Evolutionary conservation across 495 filamentous ascomycete genomes (phyloP).

Genomic region (Massariosphaeria phaeospora): DNA sequence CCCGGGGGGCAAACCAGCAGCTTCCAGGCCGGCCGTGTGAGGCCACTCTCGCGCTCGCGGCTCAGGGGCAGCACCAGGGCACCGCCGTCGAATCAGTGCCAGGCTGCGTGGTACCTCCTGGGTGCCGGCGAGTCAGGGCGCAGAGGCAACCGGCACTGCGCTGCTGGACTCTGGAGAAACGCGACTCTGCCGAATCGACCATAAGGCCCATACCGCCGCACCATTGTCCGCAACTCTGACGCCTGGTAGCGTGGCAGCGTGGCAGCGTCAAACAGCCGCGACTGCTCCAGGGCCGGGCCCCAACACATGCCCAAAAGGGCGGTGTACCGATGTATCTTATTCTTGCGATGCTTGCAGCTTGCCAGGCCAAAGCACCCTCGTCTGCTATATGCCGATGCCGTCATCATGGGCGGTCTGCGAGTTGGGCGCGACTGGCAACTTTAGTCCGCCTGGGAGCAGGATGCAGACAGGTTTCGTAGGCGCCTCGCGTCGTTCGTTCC

Average conservation of each 20-base stretch:
- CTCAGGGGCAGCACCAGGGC: conserved; percentile 13
- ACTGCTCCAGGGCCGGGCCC: conserved; percentile 24
- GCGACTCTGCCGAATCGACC: conserved; percentile 13
- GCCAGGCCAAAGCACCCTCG: too few relatives aligned
- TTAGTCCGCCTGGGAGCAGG: neutral
- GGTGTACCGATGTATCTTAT: conserved; percentile 26
- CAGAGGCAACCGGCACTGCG: conserved; percentile 10
- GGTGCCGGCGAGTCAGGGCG: conserved; percentile 15
- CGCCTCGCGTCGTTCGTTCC: neutral
- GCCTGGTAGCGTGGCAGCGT: conserved; percentile 6
- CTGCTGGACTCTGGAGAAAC: neutral
- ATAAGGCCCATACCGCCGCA: too few relatives aligned
- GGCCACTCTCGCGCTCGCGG: conserved; percentile 3
- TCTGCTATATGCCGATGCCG: too few relatives aligned
- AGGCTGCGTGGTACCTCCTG: too few relatives aligned
- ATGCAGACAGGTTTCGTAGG: conserved; percentile 12
- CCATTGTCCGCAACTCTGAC: conserved; percentile 15
- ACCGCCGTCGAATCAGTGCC: too few relatives aligned
- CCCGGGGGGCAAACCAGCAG: conserved; percentile 16
- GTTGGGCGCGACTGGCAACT: conserved; percentile 19
- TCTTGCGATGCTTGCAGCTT: too few relatives aligned
- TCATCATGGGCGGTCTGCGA: conserved; percentile 4
- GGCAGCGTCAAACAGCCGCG: conserved; percentile 28
- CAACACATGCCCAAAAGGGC: conserved; percentile 24
- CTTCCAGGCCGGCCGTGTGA: conserved; percentile 4